Evolutionary conservation across 225 moss, liverwort and hornwort genomes (phyloP).

Genomic region (Pleurozium schreberi): DNA sequence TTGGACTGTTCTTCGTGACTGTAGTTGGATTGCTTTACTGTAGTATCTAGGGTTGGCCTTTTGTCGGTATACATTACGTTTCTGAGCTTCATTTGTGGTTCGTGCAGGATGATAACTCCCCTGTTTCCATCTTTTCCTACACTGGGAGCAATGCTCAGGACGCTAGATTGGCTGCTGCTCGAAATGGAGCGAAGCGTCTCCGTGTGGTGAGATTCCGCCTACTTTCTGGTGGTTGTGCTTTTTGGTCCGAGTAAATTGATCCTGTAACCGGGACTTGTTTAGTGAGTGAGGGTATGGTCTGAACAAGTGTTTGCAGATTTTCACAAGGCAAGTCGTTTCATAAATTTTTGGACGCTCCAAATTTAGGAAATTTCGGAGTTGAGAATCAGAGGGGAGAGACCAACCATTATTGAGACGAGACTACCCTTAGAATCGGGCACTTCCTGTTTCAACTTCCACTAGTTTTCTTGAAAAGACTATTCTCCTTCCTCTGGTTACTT

Average conservation of each 20-base stretch:
- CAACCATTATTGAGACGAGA: background rate
- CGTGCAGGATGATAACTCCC: constrained; percentile 72
- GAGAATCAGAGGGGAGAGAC: background rate
- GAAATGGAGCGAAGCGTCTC: constrained; percentile 91
- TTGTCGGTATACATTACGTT: background rate
- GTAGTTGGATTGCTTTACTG: background rate
- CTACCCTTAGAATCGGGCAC: background rate
- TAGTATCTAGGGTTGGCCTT: background rate
- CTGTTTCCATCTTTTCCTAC: constrained; percentile 85
- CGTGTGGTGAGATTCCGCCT: constrained; percentile 42
- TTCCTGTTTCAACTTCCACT: background rate
- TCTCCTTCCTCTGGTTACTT: background rate
- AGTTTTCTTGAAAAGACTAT: background rate
- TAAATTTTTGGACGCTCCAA: background rate
- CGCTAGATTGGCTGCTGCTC: constrained; percentile 73
- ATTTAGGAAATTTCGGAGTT: background rate
- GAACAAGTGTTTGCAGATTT: background rate
- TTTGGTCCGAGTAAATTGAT: background rate
- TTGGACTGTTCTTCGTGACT: background rate
- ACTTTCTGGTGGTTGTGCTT: background rate
- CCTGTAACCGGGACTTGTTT: background rate
- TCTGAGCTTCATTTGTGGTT: background rate
- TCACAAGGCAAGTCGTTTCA: background rate
- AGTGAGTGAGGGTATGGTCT: background rate
- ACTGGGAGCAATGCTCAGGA: constrained; percentile 68